phyloP scores from a whole-genome alignment of 495 filamentous ascomycete species.

The Hypoxylon perforatum region DNA sequence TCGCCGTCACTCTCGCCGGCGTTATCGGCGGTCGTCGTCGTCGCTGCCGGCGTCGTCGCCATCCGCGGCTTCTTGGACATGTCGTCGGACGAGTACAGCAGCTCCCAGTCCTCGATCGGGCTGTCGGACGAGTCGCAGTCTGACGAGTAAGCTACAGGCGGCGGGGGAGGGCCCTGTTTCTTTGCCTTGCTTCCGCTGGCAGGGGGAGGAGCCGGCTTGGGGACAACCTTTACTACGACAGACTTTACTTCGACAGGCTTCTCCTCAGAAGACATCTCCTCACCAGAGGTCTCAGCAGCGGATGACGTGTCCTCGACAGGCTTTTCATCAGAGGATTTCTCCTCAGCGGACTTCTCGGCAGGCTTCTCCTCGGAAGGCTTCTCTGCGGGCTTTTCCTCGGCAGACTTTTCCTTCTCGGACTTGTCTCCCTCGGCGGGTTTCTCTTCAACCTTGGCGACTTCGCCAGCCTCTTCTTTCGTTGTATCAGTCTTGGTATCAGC shows the following conservation, averaged over 20 bases:
- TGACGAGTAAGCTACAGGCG: constrained; percentile 40
- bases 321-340: constrained; percentile 30
- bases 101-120: constrained; percentile 62
- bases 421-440: constrained; percentile 22
- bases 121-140: constrained; percentile 62
- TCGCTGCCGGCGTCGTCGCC: constrained; percentile 28
- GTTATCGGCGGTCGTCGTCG: constrained; percentile 43
- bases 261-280: constrained; percentile 9
- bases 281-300: constrained; percentile 28
- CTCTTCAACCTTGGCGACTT: constrained; percentile 17
- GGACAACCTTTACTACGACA: constrained; percentile 20
- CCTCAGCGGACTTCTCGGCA: constrained; percentile 22
- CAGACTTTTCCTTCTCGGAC: constrained; percentile 2
- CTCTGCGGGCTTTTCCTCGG: constrained; percentile 20
- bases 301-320: constrained; percentile 19
- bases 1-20: constrained; percentile 56
- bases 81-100: constrained; percentile 62
- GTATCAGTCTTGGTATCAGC: constrained; percentile 24
- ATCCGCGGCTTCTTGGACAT: constrained; percentile 60
- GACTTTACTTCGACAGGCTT: constrained; percentile 22
- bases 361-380: constrained; percentile 28
- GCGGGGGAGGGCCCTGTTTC: background rate
- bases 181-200: constrained; percentile 12
- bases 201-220: constrained; percentile 39
- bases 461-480: constrained; percentile 22